phyloP scores from a whole-genome alignment of 257 asterid species.

The Misopates orontium region DNA sequence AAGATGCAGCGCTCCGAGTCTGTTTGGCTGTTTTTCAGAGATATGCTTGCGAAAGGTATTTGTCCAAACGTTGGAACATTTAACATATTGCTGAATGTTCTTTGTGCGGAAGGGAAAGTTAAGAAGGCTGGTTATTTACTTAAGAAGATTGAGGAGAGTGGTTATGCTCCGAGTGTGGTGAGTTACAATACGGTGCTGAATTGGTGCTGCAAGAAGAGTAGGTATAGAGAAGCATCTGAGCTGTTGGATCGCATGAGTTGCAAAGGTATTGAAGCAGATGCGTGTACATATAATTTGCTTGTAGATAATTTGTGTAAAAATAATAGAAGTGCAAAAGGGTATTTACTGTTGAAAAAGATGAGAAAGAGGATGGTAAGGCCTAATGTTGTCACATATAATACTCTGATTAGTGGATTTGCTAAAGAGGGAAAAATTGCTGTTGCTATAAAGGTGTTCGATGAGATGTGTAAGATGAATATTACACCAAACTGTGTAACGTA shows the following conservation, averaged over 20 bases:
- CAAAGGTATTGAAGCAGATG: constrained; percentile 75
- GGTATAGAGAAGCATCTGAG: constrained; percentile 65
- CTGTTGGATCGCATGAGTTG: constrained; percentile 73
- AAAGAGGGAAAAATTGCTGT: constrained; percentile 71
- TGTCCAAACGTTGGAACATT: constrained; percentile 71
- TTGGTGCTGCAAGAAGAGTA: constrained; percentile 80
- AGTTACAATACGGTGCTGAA: constrained; percentile 84
- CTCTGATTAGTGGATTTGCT: constrained; percentile 73
- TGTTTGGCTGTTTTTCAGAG: constrained; percentile 73
- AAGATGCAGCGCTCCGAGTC: constrained; percentile 40
- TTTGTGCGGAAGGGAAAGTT: constrained; percentile 70
- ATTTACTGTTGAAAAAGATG: constrained; percentile 70
- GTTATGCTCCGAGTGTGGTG: constrained; percentile 73
- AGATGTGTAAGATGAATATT: constrained; percentile 61
- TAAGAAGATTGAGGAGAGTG: constrained; percentile 83
- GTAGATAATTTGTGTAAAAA: constrained; percentile 72
- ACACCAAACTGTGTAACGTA: constrained; percentile 67
- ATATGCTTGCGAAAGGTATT: constrained; percentile 59
- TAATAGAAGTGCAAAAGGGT: constrained; percentile 66
- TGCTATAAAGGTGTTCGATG: constrained; percentile 62
- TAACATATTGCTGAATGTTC: constrained; percentile 68
- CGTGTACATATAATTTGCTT: constrained; percentile 77
- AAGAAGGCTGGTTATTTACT: constrained; percentile 68
- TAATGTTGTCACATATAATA: constrained; percentile 80
- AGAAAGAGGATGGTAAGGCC: constrained; percentile 63